Base-by-base conservation (phyloP, 106 monocot genomes). In the Acorus gramineus region DNA sequence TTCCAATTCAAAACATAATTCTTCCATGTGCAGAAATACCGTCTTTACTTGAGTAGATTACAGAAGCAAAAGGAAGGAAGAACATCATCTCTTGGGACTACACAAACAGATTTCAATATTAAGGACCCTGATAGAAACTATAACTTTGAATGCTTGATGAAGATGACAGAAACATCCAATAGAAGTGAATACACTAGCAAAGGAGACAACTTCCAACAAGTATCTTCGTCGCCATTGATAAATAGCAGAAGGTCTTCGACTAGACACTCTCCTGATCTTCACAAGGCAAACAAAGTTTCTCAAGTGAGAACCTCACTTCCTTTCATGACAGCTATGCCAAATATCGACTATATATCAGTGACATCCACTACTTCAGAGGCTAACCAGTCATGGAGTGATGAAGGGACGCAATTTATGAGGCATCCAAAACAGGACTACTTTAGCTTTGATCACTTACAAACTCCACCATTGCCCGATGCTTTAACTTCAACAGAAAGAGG, bases 31-130 rank as follows among this genome's bases (percentile, higher is more conserved):
- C 73, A 88, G 87, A 88, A 88, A 76, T 88, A 88, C 62, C 84
- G 87, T 52, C 87, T 88, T 49, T 88, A 88, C 62, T 69, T 88
- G 69, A 84, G 84, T 60, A 81, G 87, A 66, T 61, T 88, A 62
- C 87, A 84, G 63, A 88, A 84, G 72, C 84, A 84, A 72, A 80
- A 80, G 56, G 80, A 81, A 12, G 78, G 53, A 8, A 64, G 44
- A 69, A 66, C 42, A 61, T 45, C 47, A 14, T 59, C 66, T 6
- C 46, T 53, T 53, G 53, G 55, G 53, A 60, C 66, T 52, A 60
- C 46, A 57, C 62, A 62, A 58, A 52, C 78, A 11, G 76, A 80
- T 57, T 69, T 66, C 69, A 80, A 14, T 8, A 61, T 72, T 7
- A 76, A 73, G 55, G 69, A 66, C 56, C 56, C 46, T 44, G 42